phyloP scores from a whole-genome alignment of 306 rosid species.

The Vigna unguiculata region DNA sequence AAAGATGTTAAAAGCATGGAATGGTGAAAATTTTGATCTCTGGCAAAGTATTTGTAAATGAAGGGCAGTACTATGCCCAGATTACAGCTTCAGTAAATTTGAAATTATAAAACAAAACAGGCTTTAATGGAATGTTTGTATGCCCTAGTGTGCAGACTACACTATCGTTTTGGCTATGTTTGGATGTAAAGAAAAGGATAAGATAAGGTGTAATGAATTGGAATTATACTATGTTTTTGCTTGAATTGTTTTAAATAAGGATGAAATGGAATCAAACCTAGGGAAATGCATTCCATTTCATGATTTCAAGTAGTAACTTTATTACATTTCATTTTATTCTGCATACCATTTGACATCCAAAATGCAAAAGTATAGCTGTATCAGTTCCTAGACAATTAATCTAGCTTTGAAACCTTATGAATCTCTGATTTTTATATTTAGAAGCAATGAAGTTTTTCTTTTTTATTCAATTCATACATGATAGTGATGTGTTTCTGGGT shows the following conservation, averaged over 20 bases:
- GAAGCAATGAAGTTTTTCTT: background rate
- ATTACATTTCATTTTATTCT: background rate
- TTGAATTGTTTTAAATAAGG: background rate
- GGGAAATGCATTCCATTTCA: background rate
- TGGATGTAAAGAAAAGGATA: background rate
- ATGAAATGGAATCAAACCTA: background rate
- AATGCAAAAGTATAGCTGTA: background rate
- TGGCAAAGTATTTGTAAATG: constrained; percentile 7
- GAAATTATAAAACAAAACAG: background rate
- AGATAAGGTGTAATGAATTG: background rate
- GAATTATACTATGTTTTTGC: background rate
- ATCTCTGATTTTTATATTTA: background rate
- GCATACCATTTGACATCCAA: background rate
- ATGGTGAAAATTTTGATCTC: background rate
- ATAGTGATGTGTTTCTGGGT: constrained; percentile 26
- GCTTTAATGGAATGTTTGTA: background rate
- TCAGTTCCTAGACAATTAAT: background rate
- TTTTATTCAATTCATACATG: background rate
- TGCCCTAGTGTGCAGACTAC: background rate
- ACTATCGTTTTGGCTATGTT: background rate
- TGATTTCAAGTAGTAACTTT: background rate
- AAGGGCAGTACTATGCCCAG: background rate
- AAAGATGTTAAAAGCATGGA: background rate
- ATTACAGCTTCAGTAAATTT: background rate
- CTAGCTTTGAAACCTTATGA: background rate